Evolutionary conservation across 192 early-diverging fungal species (phyloP).

Genomic region (Linnemannia exigua): DNA sequence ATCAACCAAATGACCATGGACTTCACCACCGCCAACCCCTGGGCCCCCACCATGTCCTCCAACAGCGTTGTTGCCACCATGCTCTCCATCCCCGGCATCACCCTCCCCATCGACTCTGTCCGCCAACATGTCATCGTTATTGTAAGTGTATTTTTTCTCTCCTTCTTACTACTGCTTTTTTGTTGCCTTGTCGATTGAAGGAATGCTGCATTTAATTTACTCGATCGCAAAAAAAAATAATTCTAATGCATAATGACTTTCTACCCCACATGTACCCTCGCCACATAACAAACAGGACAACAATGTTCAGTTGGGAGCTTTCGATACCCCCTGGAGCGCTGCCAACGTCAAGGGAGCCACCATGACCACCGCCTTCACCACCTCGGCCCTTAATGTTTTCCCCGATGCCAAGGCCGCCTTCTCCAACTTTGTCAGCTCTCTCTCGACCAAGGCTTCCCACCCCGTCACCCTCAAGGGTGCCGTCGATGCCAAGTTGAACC

Average conservation of each 20-base stretch:
- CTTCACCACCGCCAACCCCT: conserved; percentile 61
- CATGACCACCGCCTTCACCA: conserved; percentile 31
- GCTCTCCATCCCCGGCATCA: conserved; percentile 50
- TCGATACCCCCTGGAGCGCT: conserved; percentile 31
- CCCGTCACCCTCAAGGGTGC: conserved; percentile 34
- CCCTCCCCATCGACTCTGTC: conserved; percentile 35
- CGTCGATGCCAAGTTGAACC: conserved; percentile 47
- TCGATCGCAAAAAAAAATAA: too few species aligned
- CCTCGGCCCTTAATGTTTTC: conserved; percentile 43
- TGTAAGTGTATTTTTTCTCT: conserved; percentile 8
- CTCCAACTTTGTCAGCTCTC: conserved; percentile 24
- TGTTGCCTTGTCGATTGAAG: neutral
- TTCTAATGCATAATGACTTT: neutral
- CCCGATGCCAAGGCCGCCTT: conserved; percentile 27
- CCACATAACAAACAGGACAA: conserved; percentile 23
- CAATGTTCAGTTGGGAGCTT: conserved; percentile 29
- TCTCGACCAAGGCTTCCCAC: conserved; percentile 22
- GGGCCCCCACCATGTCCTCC: conserved; percentile 59
- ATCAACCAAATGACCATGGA: conserved; percentile 63
- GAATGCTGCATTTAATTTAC: too few species aligned
- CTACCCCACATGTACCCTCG: neutral
- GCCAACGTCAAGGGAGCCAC: conserved; percentile 25
- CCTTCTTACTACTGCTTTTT: neutral
- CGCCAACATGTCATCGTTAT: conserved; percentile 38
- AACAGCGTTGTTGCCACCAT: conserved; percentile 57